phyloP scores from a whole-genome alignment of 352 stramenopile species.

The Globisporangium polare region DNA sequence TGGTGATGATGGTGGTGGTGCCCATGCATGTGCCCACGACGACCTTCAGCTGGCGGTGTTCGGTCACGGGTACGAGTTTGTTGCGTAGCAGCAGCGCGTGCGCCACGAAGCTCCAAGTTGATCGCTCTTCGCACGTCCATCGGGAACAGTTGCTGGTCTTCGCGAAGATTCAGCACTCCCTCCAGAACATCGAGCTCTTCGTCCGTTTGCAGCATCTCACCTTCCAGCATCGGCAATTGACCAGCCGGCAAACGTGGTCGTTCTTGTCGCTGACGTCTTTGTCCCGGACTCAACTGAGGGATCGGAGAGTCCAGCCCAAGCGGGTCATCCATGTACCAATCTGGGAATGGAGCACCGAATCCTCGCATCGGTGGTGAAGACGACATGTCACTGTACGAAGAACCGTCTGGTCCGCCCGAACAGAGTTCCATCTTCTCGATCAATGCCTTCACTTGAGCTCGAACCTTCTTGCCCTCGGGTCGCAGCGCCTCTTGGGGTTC shows the following conservation, averaged over 20 bases:
- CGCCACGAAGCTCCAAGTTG: constrained; percentile 30
- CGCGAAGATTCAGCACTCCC: constrained; percentile 57
- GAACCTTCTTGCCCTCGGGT: constrained; percentile 43
- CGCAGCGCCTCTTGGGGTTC: constrained; percentile 59
- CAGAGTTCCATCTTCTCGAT: constrained; percentile 88
- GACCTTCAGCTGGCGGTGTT: constrained; percentile 13
- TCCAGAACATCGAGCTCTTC: constrained; percentile 70
- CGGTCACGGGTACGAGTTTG: constrained; percentile 15
- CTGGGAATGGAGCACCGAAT: constrained; percentile 54
- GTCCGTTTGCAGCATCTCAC: constrained; percentile 55
- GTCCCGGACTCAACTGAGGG: constrained; percentile 32
- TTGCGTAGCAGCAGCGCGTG: constrained; percentile 28
- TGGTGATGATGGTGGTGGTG: constrained; percentile 20
- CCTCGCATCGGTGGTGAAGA: constrained; percentile 55
- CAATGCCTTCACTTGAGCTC: constrained; percentile 57
- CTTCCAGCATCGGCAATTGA: constrained; percentile 50
- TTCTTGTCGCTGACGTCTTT: constrained; percentile 39
- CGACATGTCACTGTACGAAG: constrained; percentile 30
- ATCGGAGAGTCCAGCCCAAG: constrained; percentile 18
- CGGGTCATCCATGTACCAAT: constrained; percentile 68
- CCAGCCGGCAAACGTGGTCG: constrained; percentile 34
- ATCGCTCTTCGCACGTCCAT: constrained; percentile 47
- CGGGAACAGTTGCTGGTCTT: constrained; percentile 54
- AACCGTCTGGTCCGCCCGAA: constrained; percentile 40
- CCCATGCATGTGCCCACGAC: constrained; percentile 17